Evolutionary conservation across 805 yeast genomes (phyloP).

Genomic region (Teunomyces lycoperdinae): DNA sequence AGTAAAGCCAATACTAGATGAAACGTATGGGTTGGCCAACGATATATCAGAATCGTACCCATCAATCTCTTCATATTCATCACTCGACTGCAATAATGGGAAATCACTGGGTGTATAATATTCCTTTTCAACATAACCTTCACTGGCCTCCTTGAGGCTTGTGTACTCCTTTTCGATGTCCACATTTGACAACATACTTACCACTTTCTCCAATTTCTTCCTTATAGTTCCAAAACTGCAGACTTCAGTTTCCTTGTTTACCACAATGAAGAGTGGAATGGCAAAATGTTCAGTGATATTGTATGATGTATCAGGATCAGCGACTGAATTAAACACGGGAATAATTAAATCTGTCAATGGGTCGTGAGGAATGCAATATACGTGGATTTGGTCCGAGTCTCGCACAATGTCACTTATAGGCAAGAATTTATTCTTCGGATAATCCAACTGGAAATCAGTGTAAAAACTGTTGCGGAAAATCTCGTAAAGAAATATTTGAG

Average conservation of each 20-base stretch:
- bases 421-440: slow-evolving; percentile 49
- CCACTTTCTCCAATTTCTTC: slow-evolving; percentile 48
- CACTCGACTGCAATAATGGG: slow-evolving; percentile 23
- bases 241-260: slow-evolving; percentile 48
- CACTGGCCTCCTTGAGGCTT: slow-evolving; percentile 13
- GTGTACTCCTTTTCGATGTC: slow-evolving; percentile 22
- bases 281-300: slow-evolving; percentile 57
- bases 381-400: slow-evolving; percentile 59
- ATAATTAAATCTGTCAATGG: slow-evolving; percentile 41
- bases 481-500: slow-evolving; percentile 30
- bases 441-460: slow-evolving; percentile 62
- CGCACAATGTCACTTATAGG: slow-evolving; percentile 69
- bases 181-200: slow-evolving; percentile 21
- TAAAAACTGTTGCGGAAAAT: slow-evolving; percentile 67
- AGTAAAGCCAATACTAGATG: slow-evolving; percentile 49
- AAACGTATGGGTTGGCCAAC: slow-evolving; percentile 49
- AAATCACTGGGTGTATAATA: slow-evolving; percentile 30
- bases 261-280: slow-evolving; percentile 68
- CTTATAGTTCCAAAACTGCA: slow-evolving; percentile 57
- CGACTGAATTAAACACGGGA: slow-evolving; percentile 54
- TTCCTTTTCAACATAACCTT: slow-evolving; percentile 13
- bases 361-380: slow-evolving; percentile 56
- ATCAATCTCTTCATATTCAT: slow-evolving; percentile 22
- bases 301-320: slow-evolving; percentile 35
- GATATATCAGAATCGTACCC: slow-evolving; percentile 49